Conservation (phyloP, 139 green algal species). For the Yamagishiella unicocca region DNA sequence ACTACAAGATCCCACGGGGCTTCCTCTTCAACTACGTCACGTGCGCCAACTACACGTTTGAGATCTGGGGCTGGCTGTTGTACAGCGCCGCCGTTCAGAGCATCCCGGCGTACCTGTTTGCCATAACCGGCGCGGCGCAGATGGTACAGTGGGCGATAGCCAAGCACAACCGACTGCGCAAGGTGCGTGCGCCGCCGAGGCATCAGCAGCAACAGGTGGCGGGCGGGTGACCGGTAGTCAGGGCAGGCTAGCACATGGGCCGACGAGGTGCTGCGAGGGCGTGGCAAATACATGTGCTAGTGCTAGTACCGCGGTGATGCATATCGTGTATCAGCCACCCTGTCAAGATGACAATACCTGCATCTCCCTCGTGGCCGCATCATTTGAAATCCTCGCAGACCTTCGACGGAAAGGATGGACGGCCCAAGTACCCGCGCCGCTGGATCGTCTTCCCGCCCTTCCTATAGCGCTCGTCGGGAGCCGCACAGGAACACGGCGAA, state of each 20-base stretch:
- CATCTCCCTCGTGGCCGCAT: too few relatives aligned
- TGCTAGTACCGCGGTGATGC: not conserved
- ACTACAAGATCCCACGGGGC: constrained; percentile 91
- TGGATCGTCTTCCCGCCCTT: constrained; percentile 96
- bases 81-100: constrained; percentile 91
- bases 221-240: not conserved
- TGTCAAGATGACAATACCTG: too few relatives aligned
- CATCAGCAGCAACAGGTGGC: too few relatives aligned
- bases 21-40: constrained; percentile 97
- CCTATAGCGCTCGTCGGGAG: too few relatives aligned
- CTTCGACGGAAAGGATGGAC: constrained; percentile 95
- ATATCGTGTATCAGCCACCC: too few relatives aligned
- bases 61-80: constrained; percentile 89
- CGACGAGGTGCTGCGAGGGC: too few relatives aligned
- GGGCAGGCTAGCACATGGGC: not conserved
- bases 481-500: too few relatives aligned
- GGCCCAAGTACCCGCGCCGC: constrained; percentile 88
- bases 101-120: constrained; percentile 87
- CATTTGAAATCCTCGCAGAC: constrained; percentile 63
- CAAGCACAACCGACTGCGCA: constrained; percentile 94
- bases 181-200: too few relatives aligned
- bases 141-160: constrained; percentile 91
- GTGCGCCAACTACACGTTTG: constrained; percentile 96
- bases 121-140: constrained; percentile 81
- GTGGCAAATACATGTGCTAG: too few relatives aligned